Conservation (phyloP, 805 yeast species). For the Cyberlindnera subsufficiens region DNA sequence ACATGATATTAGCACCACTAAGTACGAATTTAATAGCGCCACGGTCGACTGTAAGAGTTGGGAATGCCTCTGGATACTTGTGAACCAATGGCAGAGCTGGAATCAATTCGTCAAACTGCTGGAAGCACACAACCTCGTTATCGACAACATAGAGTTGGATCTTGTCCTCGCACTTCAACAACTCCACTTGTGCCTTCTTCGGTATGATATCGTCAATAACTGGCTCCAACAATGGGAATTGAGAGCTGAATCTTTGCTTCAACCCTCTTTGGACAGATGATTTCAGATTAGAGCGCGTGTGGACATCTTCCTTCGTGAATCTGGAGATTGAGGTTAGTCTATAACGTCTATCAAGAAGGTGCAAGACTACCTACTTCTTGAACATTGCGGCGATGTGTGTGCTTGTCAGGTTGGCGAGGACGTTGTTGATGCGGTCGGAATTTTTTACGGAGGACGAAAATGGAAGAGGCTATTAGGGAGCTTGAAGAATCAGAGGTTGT, state of each 20-base stretch:
- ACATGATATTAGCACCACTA: constrained; percentile 97
- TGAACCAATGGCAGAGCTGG: constrained; percentile 76
- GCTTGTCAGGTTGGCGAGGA: background rate
- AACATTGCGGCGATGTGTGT: constrained; percentile 31
- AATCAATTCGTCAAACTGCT: constrained; percentile 71
- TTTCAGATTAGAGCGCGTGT: constrained; percentile 85
- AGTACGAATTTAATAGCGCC: constrained; percentile 94
- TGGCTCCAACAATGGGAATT: constrained; percentile 70
- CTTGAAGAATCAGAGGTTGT: too few species aligned
- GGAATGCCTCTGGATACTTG: constrained; percentile 77
- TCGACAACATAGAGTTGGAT: constrained; percentile 73
- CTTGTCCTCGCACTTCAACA: constrained; percentile 86
- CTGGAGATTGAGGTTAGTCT: constrained; percentile 21
- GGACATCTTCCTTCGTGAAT: constrained; percentile 81
- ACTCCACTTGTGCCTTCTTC: constrained; percentile 75
- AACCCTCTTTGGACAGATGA: constrained; percentile 92
- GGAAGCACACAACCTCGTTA: constrained; percentile 69
- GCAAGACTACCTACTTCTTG: constrained; percentile 30
- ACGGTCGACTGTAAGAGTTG: constrained; percentile 84
- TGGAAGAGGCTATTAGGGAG: too few species aligned
- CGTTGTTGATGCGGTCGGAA: too few species aligned
- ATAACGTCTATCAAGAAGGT: background rate
- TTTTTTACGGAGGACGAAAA: too few species aligned
- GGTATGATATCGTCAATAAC: constrained; percentile 80
- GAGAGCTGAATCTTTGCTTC: constrained; percentile 64